Base-by-base conservation (phyloP, 1,284 basidiomycete genomes). In the Puccinia triticina region DNA sequence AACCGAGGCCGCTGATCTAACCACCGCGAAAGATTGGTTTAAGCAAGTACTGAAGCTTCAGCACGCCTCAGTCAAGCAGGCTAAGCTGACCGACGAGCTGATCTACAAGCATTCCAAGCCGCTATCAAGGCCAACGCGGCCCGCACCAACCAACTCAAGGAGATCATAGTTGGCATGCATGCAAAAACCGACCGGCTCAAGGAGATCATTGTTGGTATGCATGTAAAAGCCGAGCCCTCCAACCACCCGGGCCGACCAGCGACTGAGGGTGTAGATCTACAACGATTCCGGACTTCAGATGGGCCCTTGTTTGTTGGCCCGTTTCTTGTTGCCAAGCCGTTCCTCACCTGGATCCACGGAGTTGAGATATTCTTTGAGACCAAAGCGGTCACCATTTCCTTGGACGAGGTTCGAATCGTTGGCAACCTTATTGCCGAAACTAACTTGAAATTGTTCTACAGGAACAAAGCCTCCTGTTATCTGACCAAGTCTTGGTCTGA, bases 361-460 rank as follows among this genome's bases (percentile, higher is more conserved):
- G 26, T 76, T 12, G 29, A 76, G 32, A 59, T 59, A 12, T 76
- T 57, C 40, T 76, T 55, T 34, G 18, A 3, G 37, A 76, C 74
- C 1, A 59, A 76, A n/a, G 74, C 55, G 4, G 57, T 77, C 1
- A 59, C n/a, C 18, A 34, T 34, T 23, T 26, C 43, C 43, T 10
- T 37, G 2, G 74, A 64, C n/a, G 23, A 59, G 32, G 23, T 77
- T 7, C 40, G 12, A 2, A 55, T 77, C 8, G 55, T 43, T 5
- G 74, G 74, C 1, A 32, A 16, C 26, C 57, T 77, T 16, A 34
- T 77, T 8, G 8, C 40, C 12, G 57, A 77, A 29, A 53, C 74
- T 3, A 77, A 77, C 26, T 40, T 32, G 10, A 50, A 40, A 0
- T 26, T 57, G 2, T 77, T 77, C 37, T 77, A 77, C 53, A 26